Evolutionary conservation across 495 filamentous ascomycete genomes (phyloP), one percentile per base, ranked within the genome.

Genomic region (Lasiosphaeria hispida): DNA sequence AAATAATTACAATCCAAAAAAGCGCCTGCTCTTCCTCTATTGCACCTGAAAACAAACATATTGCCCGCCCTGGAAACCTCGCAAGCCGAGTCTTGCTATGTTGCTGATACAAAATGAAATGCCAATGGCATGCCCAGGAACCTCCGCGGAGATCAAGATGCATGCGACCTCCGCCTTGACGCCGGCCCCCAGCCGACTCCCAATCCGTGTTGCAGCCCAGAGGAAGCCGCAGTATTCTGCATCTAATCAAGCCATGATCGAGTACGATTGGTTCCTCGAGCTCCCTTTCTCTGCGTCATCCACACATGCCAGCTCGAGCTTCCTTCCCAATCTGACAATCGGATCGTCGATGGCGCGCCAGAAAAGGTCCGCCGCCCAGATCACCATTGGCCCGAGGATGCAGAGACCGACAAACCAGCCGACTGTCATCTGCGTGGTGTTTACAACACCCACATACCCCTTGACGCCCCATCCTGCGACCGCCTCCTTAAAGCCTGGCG

Each of bases 281-380:
- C 54, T 61, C 51, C 57, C 23, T 30, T 5, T 51, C 36, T 64
- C 60, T 33, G 54, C 19, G 13, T 72, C 63, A 10, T 73, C 70
- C 45, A 71, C 23, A 40, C 66, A 70, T 10, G 45, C 47, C n/a
- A 45, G 70, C 66, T 85, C 82, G 10, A 85, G 51, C 70, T 72
- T 81, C 52, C 78, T 75, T 13, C 81, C 80, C 53, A 86, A 72
- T 48, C 70, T 76, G 4, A 85, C 82, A 43, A 83, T 78, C 10
- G 77, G 81, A n/a, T 75, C 73, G 60, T 87, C 85, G 8, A 87
- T 78, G 3, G 66, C 70, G 1, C 81, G 69, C 80, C 81, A 85
- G 59, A 85, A 85, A 4, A 87, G 42, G 66, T 87, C 83, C 3
- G 78, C 83, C 1, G 72, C 67, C 80, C 81, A 85, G 8, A 87